A percentile compares a stretch with the other conserved stretches of the same genome.
Evolutionary conservation across 2,329 filamentous ascomycete genomes (phyloP).

Genomic region (Penicillium sp.): DNA sequence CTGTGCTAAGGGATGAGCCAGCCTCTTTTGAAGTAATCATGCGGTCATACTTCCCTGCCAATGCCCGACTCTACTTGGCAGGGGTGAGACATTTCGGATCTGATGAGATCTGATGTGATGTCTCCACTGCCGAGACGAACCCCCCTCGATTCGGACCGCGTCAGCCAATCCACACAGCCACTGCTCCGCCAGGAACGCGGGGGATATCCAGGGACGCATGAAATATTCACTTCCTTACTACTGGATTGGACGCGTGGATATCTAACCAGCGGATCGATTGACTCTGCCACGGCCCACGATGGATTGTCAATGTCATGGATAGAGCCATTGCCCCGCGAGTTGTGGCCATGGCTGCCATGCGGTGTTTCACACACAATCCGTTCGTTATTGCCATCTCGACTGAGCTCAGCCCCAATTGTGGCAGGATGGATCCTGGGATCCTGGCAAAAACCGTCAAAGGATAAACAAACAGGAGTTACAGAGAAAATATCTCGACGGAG

Average conservation of each 20-base stretch:
- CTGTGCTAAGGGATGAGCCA: neutral
- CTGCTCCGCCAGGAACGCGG: neutral
- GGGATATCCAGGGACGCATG: conserved; percentile 1
- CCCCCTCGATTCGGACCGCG: conserved; percentile 3
- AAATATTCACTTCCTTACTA: neutral
- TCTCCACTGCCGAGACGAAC: conserved; percentile 7
- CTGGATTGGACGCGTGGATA: neutral
- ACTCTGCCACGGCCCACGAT: conserved; percentile 16
- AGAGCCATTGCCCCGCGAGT: neutral
- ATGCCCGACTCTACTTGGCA: neutral
- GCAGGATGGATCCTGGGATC: neutral
- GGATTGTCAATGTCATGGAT: conserved; percentile 12
- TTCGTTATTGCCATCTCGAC: neutral
- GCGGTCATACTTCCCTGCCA: neutral
- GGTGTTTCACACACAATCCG: conserved; percentile 7
- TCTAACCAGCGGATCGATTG: neutral
- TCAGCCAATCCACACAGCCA: neutral
- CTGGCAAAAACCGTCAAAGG: too few relatives aligned
- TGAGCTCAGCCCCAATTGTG: neutral
- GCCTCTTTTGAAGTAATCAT: neutral
- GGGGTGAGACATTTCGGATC: conserved; percentile 4
- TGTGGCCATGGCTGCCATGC: conserved; percentile 9
- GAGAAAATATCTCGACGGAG: neutral
- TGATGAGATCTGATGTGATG: conserved; percentile 6
- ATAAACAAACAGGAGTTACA: neutral